phyloP scores from a whole-genome alignment of 768 basidiomycete genomes.

The Termitomyces sp. region DNA sequence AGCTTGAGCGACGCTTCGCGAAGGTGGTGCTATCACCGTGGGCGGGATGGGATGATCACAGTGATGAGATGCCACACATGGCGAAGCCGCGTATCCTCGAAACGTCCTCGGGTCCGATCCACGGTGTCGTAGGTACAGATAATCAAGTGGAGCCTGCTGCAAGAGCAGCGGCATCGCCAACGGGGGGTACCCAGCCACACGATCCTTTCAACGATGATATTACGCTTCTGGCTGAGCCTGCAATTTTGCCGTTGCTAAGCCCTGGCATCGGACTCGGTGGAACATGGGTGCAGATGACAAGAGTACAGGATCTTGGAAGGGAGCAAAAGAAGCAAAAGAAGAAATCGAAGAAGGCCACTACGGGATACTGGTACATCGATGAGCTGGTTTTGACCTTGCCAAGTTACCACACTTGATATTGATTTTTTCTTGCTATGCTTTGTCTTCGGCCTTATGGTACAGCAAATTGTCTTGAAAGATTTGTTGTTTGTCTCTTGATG shows the following conservation, averaged over 20 bases:
- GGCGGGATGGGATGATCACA: slow-evolving; percentile 37
- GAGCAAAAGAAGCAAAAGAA: slow-evolving; percentile 28
- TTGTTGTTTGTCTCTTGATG: too few relatives aligned
- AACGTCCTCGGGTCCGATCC: slow-evolving; percentile 32
- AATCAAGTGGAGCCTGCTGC: slow-evolving; percentile 21
- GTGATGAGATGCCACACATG: slow-evolving; percentile 33
- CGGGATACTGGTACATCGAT: slow-evolving; percentile 44
- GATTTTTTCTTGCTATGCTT: not conserved
- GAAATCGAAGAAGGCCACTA: slow-evolving; percentile 29
- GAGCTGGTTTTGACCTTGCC: slow-evolving; percentile 36
- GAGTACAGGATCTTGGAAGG: slow-evolving; percentile 27
- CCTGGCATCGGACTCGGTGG: slow-evolving; percentile 62
- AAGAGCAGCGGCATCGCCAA: slow-evolving; percentile 17
- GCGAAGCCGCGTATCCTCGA: slow-evolving; percentile 35
- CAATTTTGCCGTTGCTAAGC: slow-evolving; percentile 37
- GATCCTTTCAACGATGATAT: slow-evolving; percentile 59
- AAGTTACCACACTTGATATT: slow-evolving; percentile 31
- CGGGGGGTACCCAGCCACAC: slow-evolving; percentile 33
- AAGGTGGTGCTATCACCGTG: slow-evolving; percentile 41
- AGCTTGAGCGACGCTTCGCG: slow-evolving; percentile 34
- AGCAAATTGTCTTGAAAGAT: too few relatives aligned
- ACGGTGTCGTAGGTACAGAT: slow-evolving; percentile 13
- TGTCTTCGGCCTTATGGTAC: too few relatives aligned
- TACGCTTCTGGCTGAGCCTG: slow-evolving; percentile 52
- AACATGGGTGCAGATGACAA: slow-evolving; percentile 68